These are phyloP conservation scores for Cenchrus purpureus DNA, from an alignment of 176 grass and related monocot species.

Conservation along the genomic window DNA sequence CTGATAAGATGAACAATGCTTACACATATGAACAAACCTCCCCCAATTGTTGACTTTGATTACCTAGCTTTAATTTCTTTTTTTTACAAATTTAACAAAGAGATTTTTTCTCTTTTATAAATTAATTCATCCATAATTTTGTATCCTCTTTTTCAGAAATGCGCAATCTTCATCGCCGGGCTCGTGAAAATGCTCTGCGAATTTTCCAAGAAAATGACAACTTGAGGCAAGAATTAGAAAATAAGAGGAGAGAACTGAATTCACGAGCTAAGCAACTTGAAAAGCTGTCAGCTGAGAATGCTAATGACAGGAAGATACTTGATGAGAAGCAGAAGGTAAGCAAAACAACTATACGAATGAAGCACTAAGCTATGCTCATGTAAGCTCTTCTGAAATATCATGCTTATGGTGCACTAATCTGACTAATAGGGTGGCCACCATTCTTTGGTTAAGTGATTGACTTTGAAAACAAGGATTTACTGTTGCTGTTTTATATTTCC, in stretches of 20 bases:
- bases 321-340: constrained; percentile 81
- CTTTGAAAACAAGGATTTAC: neutral
- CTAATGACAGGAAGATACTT: constrained; percentile 70
- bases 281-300: constrained; percentile 71
- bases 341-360: constrained; percentile 23
- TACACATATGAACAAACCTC: neutral
- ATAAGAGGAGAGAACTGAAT: constrained; percentile 69
- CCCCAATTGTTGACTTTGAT: neutral
- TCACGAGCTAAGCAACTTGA: constrained; percentile 62
- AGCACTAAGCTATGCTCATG: constrained; percentile 16
- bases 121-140: constrained; percentile 13
- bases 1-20: neutral
- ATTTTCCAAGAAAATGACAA: constrained; percentile 79
- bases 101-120: constrained; percentile 1
- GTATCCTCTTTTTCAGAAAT: constrained; percentile 62
- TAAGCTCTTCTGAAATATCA: constrained; percentile 5
- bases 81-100: constrained; percentile 7
- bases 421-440: constrained; percentile 2
- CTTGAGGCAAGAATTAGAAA: constrained; percentile 75
- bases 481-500: constrained; percentile 22
- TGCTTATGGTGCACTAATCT: constrained; percentile 24
- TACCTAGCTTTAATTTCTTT: neutral
- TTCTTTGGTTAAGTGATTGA: neutral
- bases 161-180: constrained; percentile 63
- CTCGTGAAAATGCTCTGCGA: constrained; percentile 63